Percentiles rank a stretch among this genome's conserved stretches.
These are phyloP conservation scores for Termitomyces sp. DNA, from an alignment of 768 basidiomycete species.

Conservation along the genomic window DNA sequence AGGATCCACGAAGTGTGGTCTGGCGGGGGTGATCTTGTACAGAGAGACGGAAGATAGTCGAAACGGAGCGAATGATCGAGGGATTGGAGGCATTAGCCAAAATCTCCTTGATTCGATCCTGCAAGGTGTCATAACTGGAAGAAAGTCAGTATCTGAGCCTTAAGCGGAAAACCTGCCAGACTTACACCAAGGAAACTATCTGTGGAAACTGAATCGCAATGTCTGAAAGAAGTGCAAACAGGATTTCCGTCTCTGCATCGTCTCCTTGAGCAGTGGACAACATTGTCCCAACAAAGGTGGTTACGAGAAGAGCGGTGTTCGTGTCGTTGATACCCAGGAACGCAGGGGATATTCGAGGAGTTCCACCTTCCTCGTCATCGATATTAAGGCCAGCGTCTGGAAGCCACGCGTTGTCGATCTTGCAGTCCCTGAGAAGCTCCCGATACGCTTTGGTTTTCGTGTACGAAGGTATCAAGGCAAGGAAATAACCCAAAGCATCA, in stretches of 20 bases:
- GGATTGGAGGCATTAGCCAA: constrained; percentile 73
- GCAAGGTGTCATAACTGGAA: constrained; percentile 67
- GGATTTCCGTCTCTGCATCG: constrained; percentile 76
- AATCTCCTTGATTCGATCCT: constrained; percentile 70
- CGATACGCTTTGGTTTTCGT: constrained; percentile 54
- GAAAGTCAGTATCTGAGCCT: constrained; percentile 10
- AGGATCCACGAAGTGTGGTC: constrained; percentile 47
- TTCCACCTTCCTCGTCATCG: constrained; percentile 36
- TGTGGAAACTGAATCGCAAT: constrained; percentile 68
- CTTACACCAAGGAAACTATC: constrained; percentile 69
- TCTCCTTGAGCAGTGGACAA: constrained; percentile 73
- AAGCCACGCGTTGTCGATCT: constrained; percentile 44
- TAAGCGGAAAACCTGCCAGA: constrained; percentile 16
- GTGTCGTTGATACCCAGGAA: constrained; percentile 62
- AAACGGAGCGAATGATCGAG: constrained; percentile 64
- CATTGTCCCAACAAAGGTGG: constrained; percentile 75
- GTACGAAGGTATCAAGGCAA: constrained; percentile 72
- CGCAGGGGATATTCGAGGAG: constrained; percentile 51
- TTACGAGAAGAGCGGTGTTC: constrained; percentile 64
- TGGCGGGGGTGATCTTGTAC: constrained; percentile 49
- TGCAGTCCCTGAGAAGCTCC: constrained; percentile 60
- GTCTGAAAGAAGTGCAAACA: constrained; percentile 75
- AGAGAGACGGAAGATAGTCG: constrained; percentile 72
- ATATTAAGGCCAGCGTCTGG: constrained; percentile 36
- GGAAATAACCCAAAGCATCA: constrained; percentile 73